Evolutionary conservation across 2,329 filamentous ascomycete species (phyloP).

Genomic region (Scopulariopsis brevicaulis): DNA sequence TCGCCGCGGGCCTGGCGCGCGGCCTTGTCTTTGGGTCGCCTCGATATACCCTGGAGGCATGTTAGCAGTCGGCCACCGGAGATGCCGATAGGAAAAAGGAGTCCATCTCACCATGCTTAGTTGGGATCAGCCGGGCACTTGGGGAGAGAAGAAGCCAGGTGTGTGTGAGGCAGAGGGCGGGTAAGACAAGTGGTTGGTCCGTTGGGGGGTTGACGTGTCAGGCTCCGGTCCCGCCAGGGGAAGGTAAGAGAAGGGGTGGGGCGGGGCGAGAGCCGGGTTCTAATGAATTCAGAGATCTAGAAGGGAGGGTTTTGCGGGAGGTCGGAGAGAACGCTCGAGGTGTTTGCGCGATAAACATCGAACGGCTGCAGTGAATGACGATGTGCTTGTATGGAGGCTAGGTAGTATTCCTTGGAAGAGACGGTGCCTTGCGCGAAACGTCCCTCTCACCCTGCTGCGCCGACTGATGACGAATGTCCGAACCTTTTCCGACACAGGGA

Average conservation of each 20-base stretch:
- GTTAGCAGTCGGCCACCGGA: background rate
- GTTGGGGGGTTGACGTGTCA: background rate
- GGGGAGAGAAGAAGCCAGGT: background rate
- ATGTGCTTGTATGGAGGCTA: background rate
- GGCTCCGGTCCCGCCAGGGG: background rate
- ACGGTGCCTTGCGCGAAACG: conserved; percentile 3
- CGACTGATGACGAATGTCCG: conserved; percentile 5
- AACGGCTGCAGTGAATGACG: background rate
- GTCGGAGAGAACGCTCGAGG: background rate
- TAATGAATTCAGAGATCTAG: background rate
- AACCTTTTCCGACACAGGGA: conserved; percentile 3
- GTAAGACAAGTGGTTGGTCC: background rate
- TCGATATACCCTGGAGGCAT: conserved; percentile 22
- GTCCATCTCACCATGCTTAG: background rate
- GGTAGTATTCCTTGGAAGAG: background rate
- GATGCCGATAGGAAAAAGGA: background rate
- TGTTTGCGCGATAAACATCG: background rate
- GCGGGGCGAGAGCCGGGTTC: background rate
- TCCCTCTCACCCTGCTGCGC: background rate
- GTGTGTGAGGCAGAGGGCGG: background rate
- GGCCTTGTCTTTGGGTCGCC: conserved; percentile 27
- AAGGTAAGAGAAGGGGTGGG: background rate
- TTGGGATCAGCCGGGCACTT: background rate
- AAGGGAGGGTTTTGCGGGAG: background rate
- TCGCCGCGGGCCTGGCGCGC: conserved; percentile 24